These are phyloP conservation scores for Fusarium veterinarium DNA, from an alignment of 2,329 filamentous ascomycete species.

Conservation along the genomic window DNA sequence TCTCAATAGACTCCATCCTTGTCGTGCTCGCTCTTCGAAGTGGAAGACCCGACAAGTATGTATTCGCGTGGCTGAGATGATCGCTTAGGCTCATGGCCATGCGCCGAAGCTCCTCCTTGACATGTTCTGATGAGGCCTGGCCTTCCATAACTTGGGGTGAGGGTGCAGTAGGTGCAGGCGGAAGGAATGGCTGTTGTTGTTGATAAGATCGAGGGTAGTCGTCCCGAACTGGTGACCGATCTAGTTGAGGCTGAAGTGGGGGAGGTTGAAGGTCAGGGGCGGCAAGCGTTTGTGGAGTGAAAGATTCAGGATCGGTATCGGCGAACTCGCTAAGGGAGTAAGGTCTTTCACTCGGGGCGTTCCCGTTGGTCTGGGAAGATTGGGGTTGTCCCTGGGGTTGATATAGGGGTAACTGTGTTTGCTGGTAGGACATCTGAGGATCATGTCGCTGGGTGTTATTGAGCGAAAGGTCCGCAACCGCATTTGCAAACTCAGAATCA, in stretches of 20 bases:
- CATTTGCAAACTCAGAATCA: constrained; percentile 62
- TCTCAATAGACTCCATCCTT: constrained; percentile 44
- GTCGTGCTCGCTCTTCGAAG: constrained; percentile 50
- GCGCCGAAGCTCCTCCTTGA: constrained; percentile 62
- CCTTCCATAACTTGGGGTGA: constrained; percentile 66
- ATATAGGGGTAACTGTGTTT: constrained; percentile 32
- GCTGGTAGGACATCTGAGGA: constrained; percentile 30
- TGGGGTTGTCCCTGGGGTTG: constrained; percentile 17
- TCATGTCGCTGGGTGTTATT: constrained; percentile 39
- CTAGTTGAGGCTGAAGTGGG: constrained; percentile 38
- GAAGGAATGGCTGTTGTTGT: constrained; percentile 31
- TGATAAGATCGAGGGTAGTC: constrained; percentile 26
- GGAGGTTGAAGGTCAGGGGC: constrained; percentile 41
- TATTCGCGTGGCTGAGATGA: constrained; percentile 60
- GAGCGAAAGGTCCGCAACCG: constrained; percentile 49
- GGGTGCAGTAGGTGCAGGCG: constrained; percentile 59
- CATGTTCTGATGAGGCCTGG: constrained; percentile 61
- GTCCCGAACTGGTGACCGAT: constrained; percentile 32
- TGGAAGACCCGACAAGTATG: constrained; percentile 56
- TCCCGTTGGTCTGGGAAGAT: constrained; percentile 28
- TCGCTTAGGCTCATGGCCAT: constrained; percentile 62
- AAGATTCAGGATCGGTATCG: constrained; percentile 54
- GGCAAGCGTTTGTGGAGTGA: constrained; percentile 48
- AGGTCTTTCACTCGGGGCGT: constrained; percentile 43
- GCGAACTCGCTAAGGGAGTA: constrained; percentile 56